Evolutionary conservation across 2,329 filamentous ascomycete genomes (phyloP).

Genomic region (Hawksworthiomyces lignivorus): DNA sequence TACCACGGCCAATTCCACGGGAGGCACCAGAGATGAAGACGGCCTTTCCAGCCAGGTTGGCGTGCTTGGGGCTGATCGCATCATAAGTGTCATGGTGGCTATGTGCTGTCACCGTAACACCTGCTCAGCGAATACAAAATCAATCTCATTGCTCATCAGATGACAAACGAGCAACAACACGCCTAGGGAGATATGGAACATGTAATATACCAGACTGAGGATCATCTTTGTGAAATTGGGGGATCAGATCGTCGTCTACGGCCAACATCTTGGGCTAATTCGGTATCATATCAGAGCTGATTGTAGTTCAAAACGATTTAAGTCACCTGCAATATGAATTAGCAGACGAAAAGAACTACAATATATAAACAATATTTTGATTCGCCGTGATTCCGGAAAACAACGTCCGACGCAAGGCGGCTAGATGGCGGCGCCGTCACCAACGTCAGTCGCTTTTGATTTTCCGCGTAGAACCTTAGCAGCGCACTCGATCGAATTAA

Average conservation of each 20-base stretch:
- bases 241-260: slow-evolving; percentile 1
- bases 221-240: not conserved
- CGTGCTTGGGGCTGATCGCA: slow-evolving; percentile 7
- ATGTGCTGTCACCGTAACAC: not conserved
- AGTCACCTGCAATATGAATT: too few relatives aligned
- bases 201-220: not conserved
- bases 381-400: too few relatives aligned
- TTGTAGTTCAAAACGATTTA: too few relatives aligned
- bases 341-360: too few relatives aligned
- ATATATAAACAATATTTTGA: too few relatives aligned
- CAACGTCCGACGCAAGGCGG: too few relatives aligned
- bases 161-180: not conserved
- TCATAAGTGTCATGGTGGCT: slow-evolving; percentile 15
- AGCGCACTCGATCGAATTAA: too few relatives aligned
- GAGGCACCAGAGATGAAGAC: slow-evolving; percentile 14
- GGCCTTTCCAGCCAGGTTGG: slow-evolving; percentile 10
- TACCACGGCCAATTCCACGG: slow-evolving; percentile 9
- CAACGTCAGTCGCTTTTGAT: too few relatives aligned
- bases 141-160: not conserved
- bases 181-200: too few relatives aligned
- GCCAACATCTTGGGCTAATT: not conserved
- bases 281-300: too few relatives aligned
- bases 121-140: not conserved
- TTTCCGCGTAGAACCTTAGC: too few relatives aligned
- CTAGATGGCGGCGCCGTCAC: too few relatives aligned